Conservation (phyloP, 768 basidiomycete genomes). For the Podaxis pistillaris region DNA sequence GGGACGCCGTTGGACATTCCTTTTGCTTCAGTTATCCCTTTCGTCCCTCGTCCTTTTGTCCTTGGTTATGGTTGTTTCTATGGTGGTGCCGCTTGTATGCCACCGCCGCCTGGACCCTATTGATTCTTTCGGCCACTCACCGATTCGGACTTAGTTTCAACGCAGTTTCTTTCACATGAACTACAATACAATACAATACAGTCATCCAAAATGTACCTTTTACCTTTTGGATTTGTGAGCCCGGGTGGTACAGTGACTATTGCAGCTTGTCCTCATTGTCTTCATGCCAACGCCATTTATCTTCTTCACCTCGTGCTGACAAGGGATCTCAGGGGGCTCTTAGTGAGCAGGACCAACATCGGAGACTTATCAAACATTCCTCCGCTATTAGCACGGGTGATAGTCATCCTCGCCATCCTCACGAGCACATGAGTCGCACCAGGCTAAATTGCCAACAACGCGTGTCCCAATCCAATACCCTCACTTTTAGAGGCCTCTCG, state of each 20-base stretch:
- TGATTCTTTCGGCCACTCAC: neutral
- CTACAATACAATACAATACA: neutral
- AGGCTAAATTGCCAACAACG: neutral
- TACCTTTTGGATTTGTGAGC: neutral
- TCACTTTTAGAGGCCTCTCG: neutral
- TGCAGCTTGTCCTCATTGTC: neutral
- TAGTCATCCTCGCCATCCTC: neutral
- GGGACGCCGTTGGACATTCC: neutral
- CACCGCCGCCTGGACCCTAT: neutral
- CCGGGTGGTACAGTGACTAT: neutral
- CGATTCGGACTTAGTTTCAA: neutral
- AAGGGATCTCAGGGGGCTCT: neutral
- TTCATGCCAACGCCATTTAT: neutral
- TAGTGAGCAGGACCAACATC: neutral
- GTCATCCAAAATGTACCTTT: neutral
- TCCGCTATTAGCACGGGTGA: neutral
- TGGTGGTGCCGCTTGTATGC: neutral
- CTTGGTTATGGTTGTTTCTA: neutral
- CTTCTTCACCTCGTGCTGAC: neutral
- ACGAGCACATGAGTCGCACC: neutral
- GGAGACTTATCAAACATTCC: slow-evolving; percentile 7
- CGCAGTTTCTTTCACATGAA: neutral
- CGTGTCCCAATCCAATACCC: neutral
- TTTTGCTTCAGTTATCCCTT: neutral
- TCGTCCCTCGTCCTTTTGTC: neutral